Base-by-base conservation (phyloP, 2,329 filamentous ascomycete genomes). In the Aspergillus sp. region DNA sequence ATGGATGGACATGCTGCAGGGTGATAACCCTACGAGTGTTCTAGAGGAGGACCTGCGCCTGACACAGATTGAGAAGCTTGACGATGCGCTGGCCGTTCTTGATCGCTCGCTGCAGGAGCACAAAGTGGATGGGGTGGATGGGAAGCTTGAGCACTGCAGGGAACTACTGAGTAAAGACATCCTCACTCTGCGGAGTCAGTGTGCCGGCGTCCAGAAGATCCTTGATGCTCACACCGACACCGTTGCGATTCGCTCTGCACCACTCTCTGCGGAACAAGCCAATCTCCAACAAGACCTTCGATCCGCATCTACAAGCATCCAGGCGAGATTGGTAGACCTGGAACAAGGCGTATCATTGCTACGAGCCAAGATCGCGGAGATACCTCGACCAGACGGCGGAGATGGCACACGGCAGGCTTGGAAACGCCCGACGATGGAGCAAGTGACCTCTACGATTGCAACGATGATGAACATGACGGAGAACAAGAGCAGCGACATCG, bases 381-480 rank as follows among this genome's bases (percentile, higher is more conserved):
- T 64, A 15, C 57, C 63, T 26, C 60, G 63, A 4, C 63, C 73
- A 1, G 68, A 70, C 5, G 71, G 69, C 12, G 66, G 65, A 30
- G 63, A 64, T 26, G 71, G 52, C 16, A 49, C 53, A 2, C 39
- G 50, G 26, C 43, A 39, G 37, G 35, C 34, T 32, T 40, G 38
- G 26, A 48, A 71, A 31, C 74, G 80, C 4, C 91, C 91, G 0
- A 95, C 88, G 0, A 84, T 95, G 7, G 91, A 95, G 48, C 85
- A 86, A 0, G 84, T 98, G 13, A 80, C 88, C 45, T 84, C 83
- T 38, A 98, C 91, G 1, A 93, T 98, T 44, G 69, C 71, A 36
- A 94, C 91, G 53, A 88, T 98, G 82, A 95, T 88, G 20, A 74
- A 69, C 38, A 89, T 95, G 80, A 83, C 83, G 0, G 85, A 96